Evolutionary conservation across 2,329 filamentous ascomycete genomes (phyloP).

Genomic region (Colletotrichum simmondsii): DNA sequence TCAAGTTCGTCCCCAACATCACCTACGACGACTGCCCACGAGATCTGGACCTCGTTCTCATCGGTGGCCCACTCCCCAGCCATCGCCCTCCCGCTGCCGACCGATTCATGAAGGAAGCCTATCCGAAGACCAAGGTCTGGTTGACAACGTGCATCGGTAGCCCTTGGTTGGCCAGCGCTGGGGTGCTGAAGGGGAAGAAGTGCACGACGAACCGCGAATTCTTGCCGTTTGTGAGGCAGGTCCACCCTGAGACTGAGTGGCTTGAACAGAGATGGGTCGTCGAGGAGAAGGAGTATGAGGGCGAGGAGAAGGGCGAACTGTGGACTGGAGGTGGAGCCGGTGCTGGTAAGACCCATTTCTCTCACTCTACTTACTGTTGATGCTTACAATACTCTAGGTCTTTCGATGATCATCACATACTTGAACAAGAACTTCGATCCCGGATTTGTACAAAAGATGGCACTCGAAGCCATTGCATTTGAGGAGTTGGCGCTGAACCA

Average conservation of each 20-base stretch:
- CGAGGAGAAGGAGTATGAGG: slow-evolving; percentile 43
- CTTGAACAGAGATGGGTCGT: slow-evolving; percentile 51
- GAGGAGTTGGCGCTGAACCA: slow-evolving; percentile 28
- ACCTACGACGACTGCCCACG: slow-evolving; percentile 53
- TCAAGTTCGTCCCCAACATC: slow-evolving; percentile 47
- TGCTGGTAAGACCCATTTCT: slow-evolving; percentile 41
- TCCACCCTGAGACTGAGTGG: slow-evolving; percentile 49
- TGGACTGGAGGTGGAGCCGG: slow-evolving; percentile 51
- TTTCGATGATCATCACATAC: slow-evolving; percentile 25
- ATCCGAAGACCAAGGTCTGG: slow-evolving; percentile 45
- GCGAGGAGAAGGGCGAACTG: slow-evolving; percentile 42
- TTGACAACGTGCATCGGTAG: slow-evolving; percentile 51
- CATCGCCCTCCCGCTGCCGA: slow-evolving; percentile 46
- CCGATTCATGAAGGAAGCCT: slow-evolving; percentile 49
- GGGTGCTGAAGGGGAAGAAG: slow-evolving; percentile 49
- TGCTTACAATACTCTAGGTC: neutral
- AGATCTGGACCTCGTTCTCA: slow-evolving; percentile 52
- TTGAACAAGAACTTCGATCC: slow-evolving; percentile 27
- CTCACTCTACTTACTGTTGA: too few species aligned
- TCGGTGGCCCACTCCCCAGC: slow-evolving; percentile 47
- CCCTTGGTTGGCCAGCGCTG: slow-evolving; percentile 50
- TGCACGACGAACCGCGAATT: slow-evolving; percentile 50
- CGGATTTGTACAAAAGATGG: slow-evolving; percentile 22
- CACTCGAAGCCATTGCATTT: neutral
- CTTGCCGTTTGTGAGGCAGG: slow-evolving; percentile 39